A percentile compares a stretch with the other conserved stretches of the same genome.
phyloP scores from a whole-genome alignment of 768 basidiomycete species.

The Psilocybe sp. region DNA sequence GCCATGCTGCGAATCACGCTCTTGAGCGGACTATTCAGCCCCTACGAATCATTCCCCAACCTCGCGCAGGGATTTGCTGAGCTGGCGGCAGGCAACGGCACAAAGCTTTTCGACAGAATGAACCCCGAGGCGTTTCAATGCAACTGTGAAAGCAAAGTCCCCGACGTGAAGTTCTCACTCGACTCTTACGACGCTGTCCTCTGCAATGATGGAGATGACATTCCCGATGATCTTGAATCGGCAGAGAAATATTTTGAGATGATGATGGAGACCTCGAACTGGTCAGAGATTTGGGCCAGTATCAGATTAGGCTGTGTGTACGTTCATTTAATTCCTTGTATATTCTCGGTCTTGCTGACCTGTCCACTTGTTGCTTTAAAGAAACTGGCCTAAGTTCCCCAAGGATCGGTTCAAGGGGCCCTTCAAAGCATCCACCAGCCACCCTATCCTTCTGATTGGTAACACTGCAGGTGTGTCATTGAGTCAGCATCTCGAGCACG shows the following conservation, averaged over 20 bases:
- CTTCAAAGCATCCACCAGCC: constrained; percentile 3
- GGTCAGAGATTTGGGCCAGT: constrained; percentile 29
- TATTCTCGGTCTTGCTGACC: background rate
- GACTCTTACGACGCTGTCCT: constrained; percentile 23
- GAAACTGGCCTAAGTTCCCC: background rate
- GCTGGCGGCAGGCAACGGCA: constrained; percentile 28
- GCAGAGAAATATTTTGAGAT: constrained; percentile 24
- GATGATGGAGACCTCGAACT: constrained; percentile 21
- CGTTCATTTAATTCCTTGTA: constrained; percentile 16
- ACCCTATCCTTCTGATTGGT: constrained; percentile 5
- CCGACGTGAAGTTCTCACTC: background rate
- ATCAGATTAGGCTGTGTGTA: constrained; percentile 29
- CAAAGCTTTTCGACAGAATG: constrained; percentile 19
- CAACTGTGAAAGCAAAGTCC: constrained; percentile 18
- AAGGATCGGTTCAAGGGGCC: background rate
- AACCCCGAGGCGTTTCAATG: constrained; percentile 23
- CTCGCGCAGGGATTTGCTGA: constrained; percentile 34
- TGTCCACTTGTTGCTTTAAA: background rate
- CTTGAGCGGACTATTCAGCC: constrained; percentile 30
- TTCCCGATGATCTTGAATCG: constrained; percentile 25
- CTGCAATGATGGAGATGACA: constrained; percentile 33
- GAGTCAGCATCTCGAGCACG: background rate
- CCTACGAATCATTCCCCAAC: constrained; percentile 26
- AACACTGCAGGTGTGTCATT: constrained; percentile 4
- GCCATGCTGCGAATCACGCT: constrained; percentile 21